Evolutionary conservation across 2,329 filamentous ascomycete species (phyloP), one percentile per base, ranked within the genome.

Genomic region (Curvularia hawaiiensis): DNA sequence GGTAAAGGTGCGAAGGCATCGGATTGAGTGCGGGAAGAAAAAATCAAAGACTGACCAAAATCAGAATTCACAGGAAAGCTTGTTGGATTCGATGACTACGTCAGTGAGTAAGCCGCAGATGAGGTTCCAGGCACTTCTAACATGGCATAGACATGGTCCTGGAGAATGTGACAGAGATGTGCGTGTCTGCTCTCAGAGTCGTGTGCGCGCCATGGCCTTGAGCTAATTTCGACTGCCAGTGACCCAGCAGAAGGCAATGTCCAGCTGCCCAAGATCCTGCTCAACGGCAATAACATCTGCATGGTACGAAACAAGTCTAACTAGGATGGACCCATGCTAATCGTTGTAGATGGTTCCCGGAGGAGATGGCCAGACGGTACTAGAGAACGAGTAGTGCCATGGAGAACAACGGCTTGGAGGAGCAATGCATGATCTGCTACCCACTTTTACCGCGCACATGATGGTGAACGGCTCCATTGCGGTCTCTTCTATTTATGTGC

Each of bases 251-350:
- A 94, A 60, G 87, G 90, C 69, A 89, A 94, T 78, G 90, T 88
- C 45, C 96, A 96, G 77, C 85, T 99, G 40, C 85, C 92, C 50
- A 98, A 98, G 83, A 97, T 99, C 60, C 80, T 99, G 41, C 82
- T 99, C 39, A 99, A 99, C 72, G 95, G 95, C 56, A 99, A 99
- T 81, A 98, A 98, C 73, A 92, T 99, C 64, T 98, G 94, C 90
- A 99, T 99, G 95, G 95, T 97, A 84, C 54, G 83, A 67, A 6
- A 30, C 28, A 35, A 28, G 24, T 14, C 43, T 20, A 41, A n/a
- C 16, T 33, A 24, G 31, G 35, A 26, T 11, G 31, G 26, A 18
- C 22, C 35, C 31, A 22, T 48, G 26, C 61, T 69, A 46, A 69
- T 44, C 11, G 24, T 26, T 20, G 18, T 43, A 75, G 72, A 73